Evolutionary conservation across 139 green algal genomes (phyloP), one percentile per base, ranked within the genome.

Genomic region (Deuterostichococcus epilithicus): DNA sequence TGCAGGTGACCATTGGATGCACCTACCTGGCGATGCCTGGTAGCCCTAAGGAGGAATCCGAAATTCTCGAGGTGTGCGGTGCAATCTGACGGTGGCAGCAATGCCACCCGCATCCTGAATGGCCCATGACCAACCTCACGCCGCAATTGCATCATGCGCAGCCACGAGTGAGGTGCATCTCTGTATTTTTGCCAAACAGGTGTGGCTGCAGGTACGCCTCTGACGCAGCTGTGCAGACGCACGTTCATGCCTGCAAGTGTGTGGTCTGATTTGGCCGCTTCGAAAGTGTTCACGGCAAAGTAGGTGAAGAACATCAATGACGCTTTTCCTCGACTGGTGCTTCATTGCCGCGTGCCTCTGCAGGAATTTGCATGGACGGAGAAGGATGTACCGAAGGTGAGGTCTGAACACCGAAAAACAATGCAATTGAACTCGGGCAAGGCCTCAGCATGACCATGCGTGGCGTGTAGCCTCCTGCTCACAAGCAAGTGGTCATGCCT

Each of bases 321-420:
- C n/a, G n/a, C n/a, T n/a, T n/a, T n/a, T n/a, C n/a, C n/a, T n/a
- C n/a, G n/a, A n/a, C n/a, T n/a, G n/a, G n/a, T n/a, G n/a, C n/a
- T n/a, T n/a, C n/a, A n/a, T n/a, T n/a, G n/a, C n/a, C n/a, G n/a
- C n/a, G n/a, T n/a, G n/a, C n/a, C n/a, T n/a, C 78, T 87, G 32
- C 76, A 83, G 59, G 81, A 88, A 77, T 83, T 88, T 81, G 82
- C 82, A 0, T 89, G 84, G 84, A 80, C 76, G 10, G 84, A 89
- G 78, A 25, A 39, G 0, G 82, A 88, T 6, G 42, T 79, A 2
- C 52, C 60, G 8, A 18, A n/a, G 13, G 72, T 77, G 72, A 71
- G 60, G 60, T 44, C 34, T 0, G 78, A n/a, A n/a, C n/a, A 82
- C 35, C 66, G 84, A 10, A 35, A 34, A 10, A 44, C 66, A 25